Conservation (phyloP, 495 filamentous ascomycete genomes). For the Parachaetomium inaequale region DNA sequence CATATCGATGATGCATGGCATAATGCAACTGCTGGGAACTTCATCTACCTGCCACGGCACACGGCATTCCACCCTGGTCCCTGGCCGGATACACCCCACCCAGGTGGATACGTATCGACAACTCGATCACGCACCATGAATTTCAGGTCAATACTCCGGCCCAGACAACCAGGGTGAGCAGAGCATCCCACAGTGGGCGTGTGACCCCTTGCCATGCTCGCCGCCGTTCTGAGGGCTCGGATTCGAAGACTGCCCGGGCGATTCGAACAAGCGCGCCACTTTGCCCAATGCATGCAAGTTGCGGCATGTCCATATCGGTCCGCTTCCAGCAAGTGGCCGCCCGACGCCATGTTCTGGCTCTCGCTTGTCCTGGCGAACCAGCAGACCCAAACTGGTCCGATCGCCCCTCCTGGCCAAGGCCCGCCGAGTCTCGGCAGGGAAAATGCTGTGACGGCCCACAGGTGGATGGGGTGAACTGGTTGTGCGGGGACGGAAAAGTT, state of each 20-base stretch:
- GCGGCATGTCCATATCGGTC: conserved; percentile 21
- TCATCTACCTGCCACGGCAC: conserved; percentile 9
- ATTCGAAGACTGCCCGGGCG: background rate
- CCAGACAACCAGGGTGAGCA: background rate
- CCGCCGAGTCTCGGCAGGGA: conserved; percentile 27
- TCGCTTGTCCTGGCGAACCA: conserved; percentile 18
- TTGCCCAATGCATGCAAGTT: background rate
- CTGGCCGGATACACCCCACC: background rate
- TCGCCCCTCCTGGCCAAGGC: conserved; percentile 20
- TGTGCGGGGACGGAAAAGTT: conserved; percentile 22
- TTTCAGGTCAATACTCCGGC: background rate
- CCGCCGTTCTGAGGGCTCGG: background rate
- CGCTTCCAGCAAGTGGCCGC: conserved; percentile 25
- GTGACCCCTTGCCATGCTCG: background rate
- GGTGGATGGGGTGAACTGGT: conserved; percentile 2
- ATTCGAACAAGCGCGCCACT: conserved; percentile 1
- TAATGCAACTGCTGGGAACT: conserved; percentile 1
- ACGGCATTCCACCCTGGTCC: background rate
- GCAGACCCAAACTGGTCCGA: conserved; percentile 29
- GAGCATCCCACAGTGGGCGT: background rate
- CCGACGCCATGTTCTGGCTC: background rate
- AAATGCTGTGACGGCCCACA: conserved; percentile 12
- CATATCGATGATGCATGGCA: conserved; percentile 12
- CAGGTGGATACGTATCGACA: background rate
- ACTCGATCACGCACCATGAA: background rate